Percentiles rank a stretch among this genome's conserved stretches.
phyloP scores from a whole-genome alignment of 2,329 filamentous ascomycete genomes.

The Blastomyces gilchristii region DNA sequence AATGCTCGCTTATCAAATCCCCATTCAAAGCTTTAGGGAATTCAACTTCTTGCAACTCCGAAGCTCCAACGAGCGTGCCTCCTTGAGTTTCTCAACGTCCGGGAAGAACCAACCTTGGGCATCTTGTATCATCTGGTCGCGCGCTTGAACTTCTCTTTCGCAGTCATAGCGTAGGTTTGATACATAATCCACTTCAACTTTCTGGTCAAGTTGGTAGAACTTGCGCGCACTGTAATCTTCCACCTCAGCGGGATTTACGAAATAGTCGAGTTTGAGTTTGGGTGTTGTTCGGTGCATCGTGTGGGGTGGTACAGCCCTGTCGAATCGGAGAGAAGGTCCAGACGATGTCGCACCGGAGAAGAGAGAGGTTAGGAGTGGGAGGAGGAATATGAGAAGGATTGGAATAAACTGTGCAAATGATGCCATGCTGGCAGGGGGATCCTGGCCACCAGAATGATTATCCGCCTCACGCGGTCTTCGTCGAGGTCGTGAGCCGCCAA shows the following conservation, averaged over 20 bases:
- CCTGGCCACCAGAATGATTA: constrained; percentile 43
- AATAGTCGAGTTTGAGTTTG: constrained; percentile 69
- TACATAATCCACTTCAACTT: constrained; percentile 65
- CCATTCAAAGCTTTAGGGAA: constrained; percentile 11
- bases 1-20: neutral
- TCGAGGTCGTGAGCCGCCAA: constrained; percentile 69
- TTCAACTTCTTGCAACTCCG: constrained; percentile 49
- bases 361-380: constrained; percentile 71
- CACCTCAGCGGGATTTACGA: constrained; percentile 68
- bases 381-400: constrained; percentile 77
- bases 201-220: constrained; percentile 62
- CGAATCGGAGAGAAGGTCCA: constrained; percentile 66
- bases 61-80: constrained; percentile 54
- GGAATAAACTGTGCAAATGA: constrained; percentile 69
- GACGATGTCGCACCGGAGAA: constrained; percentile 51
- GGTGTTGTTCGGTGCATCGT: constrained; percentile 64
- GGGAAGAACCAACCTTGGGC: constrained; percentile 81
- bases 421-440: constrained; percentile 42
- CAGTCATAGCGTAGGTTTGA: constrained; percentile 59
- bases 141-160: constrained; percentile 57
- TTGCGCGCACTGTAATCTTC: constrained; percentile 58
- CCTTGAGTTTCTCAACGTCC: constrained; percentile 66
- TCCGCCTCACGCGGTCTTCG: constrained; percentile 60
- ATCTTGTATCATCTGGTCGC: constrained; percentile 60
- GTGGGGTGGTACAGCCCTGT: constrained; percentile 57